phyloP scores from a whole-genome alignment of 2,329 filamentous ascomycete genomes.

The Hymenoscyphus fraxineus region DNA sequence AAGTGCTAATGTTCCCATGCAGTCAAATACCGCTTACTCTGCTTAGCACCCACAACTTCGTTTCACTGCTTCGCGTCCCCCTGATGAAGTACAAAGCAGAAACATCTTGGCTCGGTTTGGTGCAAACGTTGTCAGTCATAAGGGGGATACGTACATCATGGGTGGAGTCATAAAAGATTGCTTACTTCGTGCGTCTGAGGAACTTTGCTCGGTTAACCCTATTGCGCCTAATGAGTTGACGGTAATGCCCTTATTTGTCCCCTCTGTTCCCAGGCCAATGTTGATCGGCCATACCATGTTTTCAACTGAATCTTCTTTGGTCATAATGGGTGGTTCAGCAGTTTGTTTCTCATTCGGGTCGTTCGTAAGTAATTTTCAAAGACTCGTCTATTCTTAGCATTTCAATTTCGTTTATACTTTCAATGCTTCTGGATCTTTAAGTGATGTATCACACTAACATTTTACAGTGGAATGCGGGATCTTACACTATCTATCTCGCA shows the following conservation, averaged over 20 bases:
- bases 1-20: slow-evolving; percentile 3
- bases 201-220: slow-evolving; percentile 40
- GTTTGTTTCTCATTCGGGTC: slow-evolving; percentile 90
- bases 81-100: background rate
- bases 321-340: slow-evolving; percentile 74
- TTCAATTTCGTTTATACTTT: background rate
- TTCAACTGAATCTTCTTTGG: slow-evolving; percentile 44
- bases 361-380: slow-evolving; percentile 57
- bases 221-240: slow-evolving; percentile 7
- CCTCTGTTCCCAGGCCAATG: slow-evolving; percentile 51
- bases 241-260: background rate
- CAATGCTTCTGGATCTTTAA: background rate
- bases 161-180: slow-evolving; percentile 44
- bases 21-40: background rate
- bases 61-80: slow-evolving; percentile 21
- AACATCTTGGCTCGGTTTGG: slow-evolving; percentile 39
- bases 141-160: slow-evolving; percentile 36
- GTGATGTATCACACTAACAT: background rate
- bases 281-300: slow-evolving; percentile 65
- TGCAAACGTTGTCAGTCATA: slow-evolving; percentile 36
- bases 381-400: background rate
- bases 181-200: slow-evolving; percentile 45
- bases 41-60: slow-evolving; percentile 32
- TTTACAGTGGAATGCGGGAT: background rate
- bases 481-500: background rate